A percentile compares a stretch with the other conserved stretches of the same genome.
Evolutionary conservation across 1,139 yeast species (phyloP).

Genomic region (Yamadazyma spencermartinsiae): DNA sequence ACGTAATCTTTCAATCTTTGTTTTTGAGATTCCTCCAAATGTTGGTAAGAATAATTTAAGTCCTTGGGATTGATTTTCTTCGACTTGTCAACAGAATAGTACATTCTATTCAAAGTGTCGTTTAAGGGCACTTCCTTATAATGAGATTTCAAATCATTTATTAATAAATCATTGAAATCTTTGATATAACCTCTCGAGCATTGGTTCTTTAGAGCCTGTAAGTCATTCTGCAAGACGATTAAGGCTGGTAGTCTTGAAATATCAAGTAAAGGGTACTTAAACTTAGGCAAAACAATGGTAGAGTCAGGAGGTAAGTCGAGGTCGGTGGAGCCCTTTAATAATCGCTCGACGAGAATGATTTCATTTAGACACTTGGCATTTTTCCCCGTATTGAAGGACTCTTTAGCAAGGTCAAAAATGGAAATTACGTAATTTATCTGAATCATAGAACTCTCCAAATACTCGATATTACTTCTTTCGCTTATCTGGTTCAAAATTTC

Average conservation of each 20-base stretch:
- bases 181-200: conserved; percentile 71
- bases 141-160: conserved; percentile 62
- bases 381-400: conserved; percentile 43
- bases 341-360: conserved; percentile 54
- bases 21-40: conserved; percentile 37
- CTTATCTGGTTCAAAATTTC: conserved; percentile 52
- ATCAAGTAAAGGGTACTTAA: conserved; percentile 53
- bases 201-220: conserved; percentile 47
- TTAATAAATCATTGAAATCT: conserved; percentile 53
- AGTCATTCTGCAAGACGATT: conserved; percentile 51
- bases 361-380: conserved; percentile 47
- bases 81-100: conserved; percentile 26
- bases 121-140: conserved; percentile 46
- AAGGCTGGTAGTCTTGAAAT: conserved; percentile 61
- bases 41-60: conserved; percentile 31
- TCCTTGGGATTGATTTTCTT: conserved; percentile 20
- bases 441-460: conserved; percentile 61
- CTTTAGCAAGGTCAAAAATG: conserved; percentile 54
- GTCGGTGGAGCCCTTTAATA: conserved; percentile 53
- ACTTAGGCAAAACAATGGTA: conserved; percentile 33
- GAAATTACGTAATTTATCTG: conserved; percentile 58
- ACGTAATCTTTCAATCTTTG: conserved; percentile 45
- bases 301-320: conserved; percentile 22
- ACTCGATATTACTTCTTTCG: conserved; percentile 59
- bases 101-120: conserved; percentile 57